Conservation (phyloP, 2,329 filamentous ascomycete genomes). For the Celoporthe dispersa region DNA sequence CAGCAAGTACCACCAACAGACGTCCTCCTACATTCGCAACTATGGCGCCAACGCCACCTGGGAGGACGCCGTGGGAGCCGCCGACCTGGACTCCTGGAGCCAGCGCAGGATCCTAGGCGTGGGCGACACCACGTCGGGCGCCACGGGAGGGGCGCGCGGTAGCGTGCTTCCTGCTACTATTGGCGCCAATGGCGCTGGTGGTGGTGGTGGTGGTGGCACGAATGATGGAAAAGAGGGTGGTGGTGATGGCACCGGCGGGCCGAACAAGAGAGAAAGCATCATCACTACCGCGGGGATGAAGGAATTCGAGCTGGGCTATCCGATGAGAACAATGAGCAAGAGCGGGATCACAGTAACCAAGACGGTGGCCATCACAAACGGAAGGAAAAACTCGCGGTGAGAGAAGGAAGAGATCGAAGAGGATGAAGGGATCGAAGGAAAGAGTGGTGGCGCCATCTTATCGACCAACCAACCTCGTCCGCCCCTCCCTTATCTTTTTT, state of each 20-base stretch:
- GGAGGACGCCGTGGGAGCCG: slow-evolving; percentile 12
- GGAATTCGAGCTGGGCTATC: slow-evolving; percentile 15
- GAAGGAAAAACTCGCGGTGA: not conserved
- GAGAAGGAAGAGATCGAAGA: not conserved
- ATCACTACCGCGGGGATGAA: slow-evolving; percentile 9
- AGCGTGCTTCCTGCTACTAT: not conserved
- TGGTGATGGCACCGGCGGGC: not conserved
- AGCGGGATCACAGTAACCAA: slow-evolving; percentile 29
- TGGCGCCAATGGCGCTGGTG: not conserved
- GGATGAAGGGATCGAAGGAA: not conserved
- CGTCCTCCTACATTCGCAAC: slow-evolving; percentile 19
- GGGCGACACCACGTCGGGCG: slow-evolving; percentile 14
- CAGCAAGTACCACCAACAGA: slow-evolving; percentile 13
- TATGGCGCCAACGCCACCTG: slow-evolving; percentile 17
- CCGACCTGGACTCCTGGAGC: slow-evolving; percentile 25
- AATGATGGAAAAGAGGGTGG: not conserved
- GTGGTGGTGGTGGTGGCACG: not conserved
- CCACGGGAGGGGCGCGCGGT: not conserved
- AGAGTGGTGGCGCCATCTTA: not conserved
- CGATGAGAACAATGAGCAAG: slow-evolving; percentile 22
- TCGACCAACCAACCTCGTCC: not conserved
- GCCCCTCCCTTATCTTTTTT: not conserved
- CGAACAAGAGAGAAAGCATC: not conserved
- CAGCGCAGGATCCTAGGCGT: slow-evolving; percentile 26
- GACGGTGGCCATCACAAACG: slow-evolving; percentile 26